Percentiles rank a stretch among this genome's conserved stretches.
Conservation (phyloP, 768 basidiomycete species). For the Galerina sulciceps region DNA sequence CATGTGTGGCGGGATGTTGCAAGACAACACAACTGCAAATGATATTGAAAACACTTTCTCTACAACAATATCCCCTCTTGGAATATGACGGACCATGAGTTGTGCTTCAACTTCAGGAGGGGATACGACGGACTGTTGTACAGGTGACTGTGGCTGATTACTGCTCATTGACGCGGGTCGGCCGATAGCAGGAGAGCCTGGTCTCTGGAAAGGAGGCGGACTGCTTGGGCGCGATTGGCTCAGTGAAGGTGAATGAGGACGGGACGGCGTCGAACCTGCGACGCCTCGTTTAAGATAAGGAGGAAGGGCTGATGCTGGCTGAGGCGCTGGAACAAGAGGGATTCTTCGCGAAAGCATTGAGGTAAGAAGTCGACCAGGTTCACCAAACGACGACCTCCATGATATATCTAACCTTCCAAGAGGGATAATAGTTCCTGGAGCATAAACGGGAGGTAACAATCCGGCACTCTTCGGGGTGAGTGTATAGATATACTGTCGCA, state of each 20-base stretch:
- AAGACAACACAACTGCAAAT: conserved; percentile 57
- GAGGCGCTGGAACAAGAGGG: conserved; percentile 52
- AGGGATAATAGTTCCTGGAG: conserved; percentile 75
- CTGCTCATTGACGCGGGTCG: conserved; percentile 41
- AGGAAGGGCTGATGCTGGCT: conserved; percentile 75
- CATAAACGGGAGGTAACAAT: conserved; percentile 48
- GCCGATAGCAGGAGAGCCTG: conserved; percentile 47
- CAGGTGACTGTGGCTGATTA: conserved; percentile 37
- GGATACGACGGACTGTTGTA: conserved; percentile 22
- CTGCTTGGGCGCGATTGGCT: conserved; percentile 53
- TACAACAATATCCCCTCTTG: conserved; percentile 46
- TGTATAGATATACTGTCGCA: conserved; percentile 88
- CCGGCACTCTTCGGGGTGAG: conserved; percentile 57
- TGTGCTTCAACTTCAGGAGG: conserved; percentile 57
- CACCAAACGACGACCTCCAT: conserved; percentile 86
- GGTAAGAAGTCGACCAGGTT: conserved; percentile 85
- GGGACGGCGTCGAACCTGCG: conserved; percentile 43
- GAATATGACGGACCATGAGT: conserved; percentile 55
- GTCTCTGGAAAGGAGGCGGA: conserved; percentile 48
- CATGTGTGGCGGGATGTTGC: conserved; percentile 39
- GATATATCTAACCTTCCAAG: conserved; percentile 88
- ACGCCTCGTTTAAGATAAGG: conserved; percentile 70
- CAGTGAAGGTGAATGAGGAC: conserved; percentile 64
- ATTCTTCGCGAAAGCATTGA: conserved; percentile 87
- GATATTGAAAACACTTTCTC: conserved; percentile 65